phyloP scores from a whole-genome alignment of 2,329 filamentous ascomycete genomes.

The Colletotrichum endophyticum region DNA sequence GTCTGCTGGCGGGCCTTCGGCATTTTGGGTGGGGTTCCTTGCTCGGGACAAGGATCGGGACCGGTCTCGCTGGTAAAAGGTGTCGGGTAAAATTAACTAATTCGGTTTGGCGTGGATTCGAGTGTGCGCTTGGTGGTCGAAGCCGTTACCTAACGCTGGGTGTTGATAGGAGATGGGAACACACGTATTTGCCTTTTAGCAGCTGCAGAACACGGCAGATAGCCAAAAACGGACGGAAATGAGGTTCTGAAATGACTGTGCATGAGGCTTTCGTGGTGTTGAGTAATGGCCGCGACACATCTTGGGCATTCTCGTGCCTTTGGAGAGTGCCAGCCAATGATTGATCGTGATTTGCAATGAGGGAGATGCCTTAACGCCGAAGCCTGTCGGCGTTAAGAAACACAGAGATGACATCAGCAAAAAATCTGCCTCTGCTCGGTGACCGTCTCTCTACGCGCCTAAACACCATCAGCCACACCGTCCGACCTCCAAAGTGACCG shows the following conservation, averaged over 20 bases:
- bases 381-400: neutral
- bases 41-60: slow-evolving; percentile 1
- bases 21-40: neutral
- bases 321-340: neutral
- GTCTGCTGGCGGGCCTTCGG: neutral
- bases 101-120: neutral
- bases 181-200: neutral
- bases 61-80: neutral
- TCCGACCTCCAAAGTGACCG: neutral
- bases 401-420: slow-evolving; percentile 1
- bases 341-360: neutral
- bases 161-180: neutral
- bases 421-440: neutral
- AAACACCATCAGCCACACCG: slow-evolving; percentile 1
- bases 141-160: neutral
- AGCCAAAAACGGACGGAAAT: neutral
- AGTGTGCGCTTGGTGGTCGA: neutral
- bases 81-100: neutral
- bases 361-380: neutral
- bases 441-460: neutral
- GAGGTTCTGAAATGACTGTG: neutral
- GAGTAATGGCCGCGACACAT: neutral
- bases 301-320: neutral
- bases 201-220: neutral
- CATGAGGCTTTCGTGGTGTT: neutral